Evolutionary conservation across 768 basidiomycete genomes (phyloP), one percentile per base, ranked within the genome.

Genomic region (Lyophyllum atratum): DNA sequence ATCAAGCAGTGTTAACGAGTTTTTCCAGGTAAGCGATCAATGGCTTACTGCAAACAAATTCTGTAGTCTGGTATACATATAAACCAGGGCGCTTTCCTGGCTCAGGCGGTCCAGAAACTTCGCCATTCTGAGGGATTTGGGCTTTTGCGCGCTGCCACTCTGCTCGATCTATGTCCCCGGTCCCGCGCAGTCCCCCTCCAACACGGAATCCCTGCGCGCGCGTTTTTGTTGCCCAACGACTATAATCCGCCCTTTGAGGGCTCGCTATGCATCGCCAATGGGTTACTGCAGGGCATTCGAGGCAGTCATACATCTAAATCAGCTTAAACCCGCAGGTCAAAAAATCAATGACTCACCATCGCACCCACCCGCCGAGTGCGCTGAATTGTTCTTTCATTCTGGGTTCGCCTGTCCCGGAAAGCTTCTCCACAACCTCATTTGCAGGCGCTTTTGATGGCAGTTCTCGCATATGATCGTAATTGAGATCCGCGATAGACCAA

Each of bases 281-380:
- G 37, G 83, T 83, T 21, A 80, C 78, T 43, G 92, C 84, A 14
- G 90, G 87, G 58, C 92, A 95, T 68, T 85, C 88, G 40, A 92
- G 77, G 67, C 91, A 92, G 55, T 51, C 28, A 40, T 60, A 50
- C 81, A 57, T 51, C 39, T 47, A 4, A 66, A 49, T 61, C 9
- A 31, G 37, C 33, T 69, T 10, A 68, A 47, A 40, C 57, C 34
- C 17, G 39, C 45, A 43, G 42, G 5, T 55, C 17, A 5, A 12
- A 43, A 28, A 17, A 17, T 37, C 4, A n/a, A 34, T 11, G 26
- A 72, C 81, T 54, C 68, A 91, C 91, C 92, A 95, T 72, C 84
- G 80, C 60, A 93, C 84, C 92, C 92, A 95, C 25, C 92, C 92
- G 11, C 92, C 92, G 44, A 88, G 72, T 7, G 69, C 67, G 12